Evolutionary conservation across 1,139 yeast species (phyloP), one percentile per base, ranked within the genome.

Genomic region (Hyphopichia burtonii): DNA sequence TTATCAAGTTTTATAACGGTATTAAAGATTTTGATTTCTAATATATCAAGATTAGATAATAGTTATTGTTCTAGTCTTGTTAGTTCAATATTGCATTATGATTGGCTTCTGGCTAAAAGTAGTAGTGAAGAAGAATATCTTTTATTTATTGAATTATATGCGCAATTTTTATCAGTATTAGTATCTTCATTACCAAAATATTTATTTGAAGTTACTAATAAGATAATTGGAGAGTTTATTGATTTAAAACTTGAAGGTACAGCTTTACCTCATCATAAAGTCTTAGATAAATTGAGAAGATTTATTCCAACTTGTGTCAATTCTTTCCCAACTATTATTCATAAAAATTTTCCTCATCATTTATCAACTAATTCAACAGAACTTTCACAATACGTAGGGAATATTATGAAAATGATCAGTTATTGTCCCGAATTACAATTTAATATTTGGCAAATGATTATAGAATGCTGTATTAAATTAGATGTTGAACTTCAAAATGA

Each of bases 401-500:
- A 91, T 56, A 59, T 88, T 39, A 66, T 91, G 41, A 58, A 60
- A 30, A 61, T 87, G 32, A 67, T 82, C 23, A 69, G 72, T 10
- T 91, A 91, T 59, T 86, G 93, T 50, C 80, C 82, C 4, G 96
- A 89, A 52, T 68, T 89, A 48, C 79, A 82, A 51, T 77, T 78
- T 50, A 80, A 81, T 42, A 74, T 87, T 7, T 91, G 97, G 97
- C 84, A 85, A 23, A 65, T 88, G 44, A 73, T 91, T 18, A 69
- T 89, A 36, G 96, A 91, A 60, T 79, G 82, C 49, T 76, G 88
- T 42, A 89, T 93, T 46, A 87, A 89, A 52, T 71, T 93, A 36
- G 99, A 93, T 63, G 96, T 91, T n/a, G 98, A 90, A 61, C 71
- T 91, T 46, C 96, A 89, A 57, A 90, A 88, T 55, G 95, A 86